Conservation (phyloP, 116 monocot species). For the Thalassia testudinum region DNA sequence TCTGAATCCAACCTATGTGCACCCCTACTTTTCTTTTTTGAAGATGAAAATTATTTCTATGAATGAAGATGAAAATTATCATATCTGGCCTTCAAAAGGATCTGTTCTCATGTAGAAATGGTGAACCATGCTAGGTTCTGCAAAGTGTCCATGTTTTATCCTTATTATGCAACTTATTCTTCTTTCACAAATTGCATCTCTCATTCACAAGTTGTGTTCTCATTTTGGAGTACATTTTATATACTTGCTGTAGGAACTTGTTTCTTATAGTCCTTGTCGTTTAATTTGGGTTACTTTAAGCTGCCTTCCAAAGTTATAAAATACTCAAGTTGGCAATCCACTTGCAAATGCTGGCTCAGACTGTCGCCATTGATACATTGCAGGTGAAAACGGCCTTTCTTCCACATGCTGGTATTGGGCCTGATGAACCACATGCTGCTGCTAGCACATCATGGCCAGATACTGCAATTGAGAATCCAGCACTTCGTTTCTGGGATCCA, state of each 20-base stretch:
- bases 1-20: too few species aligned
- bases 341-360: background rate
- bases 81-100: too few species aligned
- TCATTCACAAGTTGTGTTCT: too few species aligned
- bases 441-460: slow-evolving; percentile 71
- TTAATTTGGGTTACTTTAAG: background rate
- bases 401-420: slow-evolving; percentile 47
- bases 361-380: slow-evolving; percentile 2
- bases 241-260: background rate
- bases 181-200: too few species aligned
- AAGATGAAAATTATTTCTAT: too few species aligned
- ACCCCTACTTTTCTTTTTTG: too few species aligned
- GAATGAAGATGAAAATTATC: too few species aligned
- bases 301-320: background rate
- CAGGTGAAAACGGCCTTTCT: slow-evolving; percentile 39
- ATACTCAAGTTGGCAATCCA: background rate
- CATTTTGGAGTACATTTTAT: too few species aligned
- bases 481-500: slow-evolving; percentile 28
- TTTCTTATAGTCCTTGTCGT: background rate
- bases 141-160: too few species aligned
- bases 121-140: too few species aligned
- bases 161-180: too few species aligned
- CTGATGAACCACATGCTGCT: slow-evolving; percentile 94
- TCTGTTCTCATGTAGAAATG: too few species aligned
- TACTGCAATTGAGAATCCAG: slow-evolving; percentile 40